Evolutionary conservation across 441 rosid species (phyloP).

Genomic region (Isatis lusitanica): DNA sequence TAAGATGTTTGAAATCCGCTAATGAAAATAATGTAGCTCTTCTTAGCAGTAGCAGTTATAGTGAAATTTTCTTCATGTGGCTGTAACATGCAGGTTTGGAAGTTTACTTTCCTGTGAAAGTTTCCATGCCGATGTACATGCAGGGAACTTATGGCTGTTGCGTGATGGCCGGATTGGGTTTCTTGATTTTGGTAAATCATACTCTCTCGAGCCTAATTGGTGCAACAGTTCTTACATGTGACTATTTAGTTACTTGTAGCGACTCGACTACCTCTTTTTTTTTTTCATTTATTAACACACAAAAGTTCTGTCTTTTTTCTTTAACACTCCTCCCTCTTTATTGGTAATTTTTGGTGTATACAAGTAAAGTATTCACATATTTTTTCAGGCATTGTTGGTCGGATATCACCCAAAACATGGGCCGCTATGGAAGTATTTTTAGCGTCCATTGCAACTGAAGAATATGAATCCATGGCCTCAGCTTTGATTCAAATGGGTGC

Average conservation of each 20-base stretch:
- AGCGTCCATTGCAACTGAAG: constrained; percentile 79
- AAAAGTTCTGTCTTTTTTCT: not conserved
- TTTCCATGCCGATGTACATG: constrained; percentile 99
- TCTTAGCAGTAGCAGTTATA: not conserved
- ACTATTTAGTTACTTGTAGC: not conserved
- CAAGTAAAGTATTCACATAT: constrained; percentile 7
- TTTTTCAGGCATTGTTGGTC: constrained; percentile 88
- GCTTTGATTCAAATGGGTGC: constrained; percentile 98
- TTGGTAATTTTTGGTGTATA: constrained; percentile 24
- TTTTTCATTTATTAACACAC: not conserved
- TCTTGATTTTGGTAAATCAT: constrained; percentile 89
- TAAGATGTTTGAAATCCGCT: constrained; percentile 34
- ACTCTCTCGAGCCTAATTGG: constrained; percentile 13
- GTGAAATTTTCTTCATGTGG: not conserved
- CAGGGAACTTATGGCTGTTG: constrained; percentile 94
- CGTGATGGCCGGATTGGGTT: constrained; percentile 98
- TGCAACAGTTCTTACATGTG: constrained; percentile 15
- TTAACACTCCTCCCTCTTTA: not conserved
- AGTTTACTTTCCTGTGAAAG: constrained; percentile 94
- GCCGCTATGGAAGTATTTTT: constrained; percentile 92
- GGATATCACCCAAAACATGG: constrained; percentile 96
- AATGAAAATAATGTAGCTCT: not conserved
- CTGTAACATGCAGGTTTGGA: constrained; percentile 77
- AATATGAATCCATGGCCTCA: constrained; percentile 91
- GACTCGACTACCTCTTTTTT: not conserved